These are phyloP conservation scores for Monosporascus sp. DNA, from an alignment of 2,329 filamentous ascomycete genomes.

Conservation along the genomic window DNA sequence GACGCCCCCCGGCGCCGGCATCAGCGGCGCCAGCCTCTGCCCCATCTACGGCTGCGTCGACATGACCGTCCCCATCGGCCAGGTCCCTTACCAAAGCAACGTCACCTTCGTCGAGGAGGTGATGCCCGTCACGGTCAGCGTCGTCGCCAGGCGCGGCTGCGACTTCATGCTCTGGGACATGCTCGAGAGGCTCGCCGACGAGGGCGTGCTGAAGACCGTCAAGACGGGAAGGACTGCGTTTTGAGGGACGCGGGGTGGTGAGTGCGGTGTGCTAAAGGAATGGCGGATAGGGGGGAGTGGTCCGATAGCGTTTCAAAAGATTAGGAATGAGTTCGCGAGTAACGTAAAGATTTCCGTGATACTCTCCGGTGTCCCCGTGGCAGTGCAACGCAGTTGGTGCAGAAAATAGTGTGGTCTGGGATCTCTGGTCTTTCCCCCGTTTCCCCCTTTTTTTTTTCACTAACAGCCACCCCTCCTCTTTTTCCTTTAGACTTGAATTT, in stretches of 20 bases:
- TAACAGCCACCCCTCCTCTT: too few species aligned
- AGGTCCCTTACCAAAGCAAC: conserved; percentile 34
- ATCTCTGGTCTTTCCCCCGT: too few species aligned
- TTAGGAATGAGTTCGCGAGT: too few species aligned
- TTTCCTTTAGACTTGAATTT: too few species aligned
- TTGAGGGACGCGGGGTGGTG: neutral
- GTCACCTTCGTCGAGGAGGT: conserved; percentile 34
- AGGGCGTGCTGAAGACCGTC: conserved; percentile 31
- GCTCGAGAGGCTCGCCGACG: conserved; percentile 34
- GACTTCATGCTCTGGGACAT: conserved; percentile 38
- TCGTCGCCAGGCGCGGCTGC: conserved; percentile 38
- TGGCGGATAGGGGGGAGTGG: too few species aligned
- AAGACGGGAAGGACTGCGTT: conserved; percentile 28
- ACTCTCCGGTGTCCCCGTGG: too few species aligned
- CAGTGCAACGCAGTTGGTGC: too few species aligned
- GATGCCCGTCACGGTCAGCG: conserved; percentile 36
- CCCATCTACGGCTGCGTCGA: conserved; percentile 34
- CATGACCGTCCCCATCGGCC: conserved; percentile 37
- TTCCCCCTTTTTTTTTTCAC: too few species aligned
- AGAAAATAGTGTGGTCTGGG: too few species aligned
- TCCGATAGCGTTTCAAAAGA: too few species aligned
- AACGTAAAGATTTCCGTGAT: too few species aligned
- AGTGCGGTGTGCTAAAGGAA: neutral
- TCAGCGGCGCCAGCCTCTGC: conserved; percentile 29
- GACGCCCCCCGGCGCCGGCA: conserved; percentile 23